These are phyloP conservation scores for Phytomonas sp. DNA, from an alignment of 208 protist species.

Conservation along the genomic window DNA sequence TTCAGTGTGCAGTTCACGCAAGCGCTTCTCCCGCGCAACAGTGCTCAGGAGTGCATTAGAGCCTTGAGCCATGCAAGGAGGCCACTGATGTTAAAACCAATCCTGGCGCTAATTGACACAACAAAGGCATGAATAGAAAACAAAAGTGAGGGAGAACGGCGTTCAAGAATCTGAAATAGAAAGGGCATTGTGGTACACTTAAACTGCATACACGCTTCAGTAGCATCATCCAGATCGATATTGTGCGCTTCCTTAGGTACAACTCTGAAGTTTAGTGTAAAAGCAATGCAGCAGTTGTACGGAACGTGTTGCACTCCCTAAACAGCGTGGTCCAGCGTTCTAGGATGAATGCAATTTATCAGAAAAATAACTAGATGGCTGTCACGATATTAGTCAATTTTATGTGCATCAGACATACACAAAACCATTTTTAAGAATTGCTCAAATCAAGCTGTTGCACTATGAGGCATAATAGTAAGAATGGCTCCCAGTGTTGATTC, in stretches of 20 bases:
- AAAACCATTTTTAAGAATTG: neutral
- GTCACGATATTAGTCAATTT: constrained; percentile 47
- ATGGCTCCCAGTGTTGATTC: neutral
- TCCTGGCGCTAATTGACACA: constrained; percentile 38
- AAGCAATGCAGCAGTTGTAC: constrained; percentile 40
- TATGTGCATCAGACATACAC: constrained; percentile 29
- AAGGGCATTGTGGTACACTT: constrained; percentile 39
- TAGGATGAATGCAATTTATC: constrained; percentile 42
- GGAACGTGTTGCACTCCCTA: constrained; percentile 46
- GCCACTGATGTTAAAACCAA: constrained; percentile 32
- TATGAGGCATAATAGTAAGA: constrained; percentile 11
- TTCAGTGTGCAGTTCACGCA: constrained; percentile 4
- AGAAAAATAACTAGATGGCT: constrained; percentile 64
- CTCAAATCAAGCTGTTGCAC: constrained; percentile 18
- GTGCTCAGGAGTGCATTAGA: constrained; percentile 51
- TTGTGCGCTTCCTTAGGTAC: constrained; percentile 12
- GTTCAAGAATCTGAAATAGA: constrained; percentile 32
- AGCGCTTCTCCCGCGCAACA: constrained; percentile 30
- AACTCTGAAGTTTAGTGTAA: constrained; percentile 65
- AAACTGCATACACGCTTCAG: constrained; percentile 24
- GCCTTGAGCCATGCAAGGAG: constrained; percentile 46
- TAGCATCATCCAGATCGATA: constrained; percentile 38
- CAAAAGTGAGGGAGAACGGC: constrained; percentile 24
- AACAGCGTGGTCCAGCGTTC: constrained; percentile 58
- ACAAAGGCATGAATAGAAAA: constrained; percentile 39